Base-by-base conservation (phyloP, 1,139 yeast species). In the Neolecta irregularis region DNA sequence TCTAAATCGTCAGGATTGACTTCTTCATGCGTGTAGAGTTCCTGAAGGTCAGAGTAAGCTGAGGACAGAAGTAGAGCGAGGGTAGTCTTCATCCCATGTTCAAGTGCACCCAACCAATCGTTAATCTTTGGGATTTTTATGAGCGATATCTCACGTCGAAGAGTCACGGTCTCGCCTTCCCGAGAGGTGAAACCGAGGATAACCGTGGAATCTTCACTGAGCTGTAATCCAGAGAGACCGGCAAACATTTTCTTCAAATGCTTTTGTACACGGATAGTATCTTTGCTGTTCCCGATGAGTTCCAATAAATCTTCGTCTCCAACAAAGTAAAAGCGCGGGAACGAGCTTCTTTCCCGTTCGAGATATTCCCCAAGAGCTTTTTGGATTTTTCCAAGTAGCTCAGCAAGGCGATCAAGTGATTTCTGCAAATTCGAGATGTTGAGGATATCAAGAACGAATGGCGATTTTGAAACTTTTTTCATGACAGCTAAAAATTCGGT, bases 301-400 rank as follows among this genome's bases (percentile, higher is more conserved):
- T 81, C 93, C 26, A 88, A 57, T 26, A 88, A 58, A 51, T 85
- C 95, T 44, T 83, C 94, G 50, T 88, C 88, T 5, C 96, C 95
- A 26, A 88, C 60, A 49, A 88, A 85, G 48, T 76, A 83, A 41
- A 85, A 77, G 32, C 96, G 62, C 0, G 94, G 88, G 48, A 77
- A 85, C 2, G 65, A 44, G 33, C 69, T 76, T 44, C 96, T 60
- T 49, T 85, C 93, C 31, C 66, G 69, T 47, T 85, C 95, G 33
- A 85, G 61, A 51, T 74, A 88, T 11, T 79, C 91, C 2, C 74
- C 64, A 12, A 88, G 62, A 0, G 94, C 75, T 37, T 66, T 68
- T 37, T 74, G 67, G 2, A 81, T 68, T 44, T 65, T 69, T 2
- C 49, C 50, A 28, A 85, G 60, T 24, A 74, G 63, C 1, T 73